A percentile compares a stretch with the other conserved stretches of the same genome.
These are phyloP conservation scores for Magnaporthiopsis incrustans DNA, from an alignment of 2,329 filamentous ascomycete species.

Conservation along the genomic window DNA sequence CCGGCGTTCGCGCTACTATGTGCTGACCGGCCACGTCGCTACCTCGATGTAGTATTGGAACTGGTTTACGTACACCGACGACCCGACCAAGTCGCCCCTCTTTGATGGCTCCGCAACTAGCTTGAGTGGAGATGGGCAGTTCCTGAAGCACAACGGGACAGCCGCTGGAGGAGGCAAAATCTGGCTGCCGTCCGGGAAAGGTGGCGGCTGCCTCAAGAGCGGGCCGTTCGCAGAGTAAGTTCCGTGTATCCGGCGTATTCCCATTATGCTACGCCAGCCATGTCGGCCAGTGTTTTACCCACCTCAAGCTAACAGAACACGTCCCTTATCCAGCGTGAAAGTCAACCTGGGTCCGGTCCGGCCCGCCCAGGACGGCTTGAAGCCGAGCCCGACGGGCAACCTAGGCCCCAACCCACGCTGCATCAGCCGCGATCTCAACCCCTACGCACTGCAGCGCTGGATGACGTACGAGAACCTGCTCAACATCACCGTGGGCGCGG, in stretches of 20 bases:
- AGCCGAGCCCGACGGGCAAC: constrained; percentile 20
- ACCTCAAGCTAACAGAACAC: neutral
- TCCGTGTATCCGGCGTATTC: too few relatives aligned
- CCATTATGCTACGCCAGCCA: neutral
- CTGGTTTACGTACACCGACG: constrained; percentile 24
- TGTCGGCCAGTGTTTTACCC: neutral
- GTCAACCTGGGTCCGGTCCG: constrained; percentile 23
- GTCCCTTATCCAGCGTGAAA: constrained; percentile 13
- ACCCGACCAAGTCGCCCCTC: constrained; percentile 26
- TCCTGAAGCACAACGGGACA: constrained; percentile 18
- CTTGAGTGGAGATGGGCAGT: constrained; percentile 33
- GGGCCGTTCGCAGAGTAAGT: constrained; percentile 22
- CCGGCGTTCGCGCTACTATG: neutral
- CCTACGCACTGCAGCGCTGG: constrained; percentile 8
- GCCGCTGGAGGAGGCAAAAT: constrained; percentile 11
- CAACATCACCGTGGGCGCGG: constrained; percentile 15
- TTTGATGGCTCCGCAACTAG: constrained; percentile 33
- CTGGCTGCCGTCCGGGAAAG: constrained; percentile 19
- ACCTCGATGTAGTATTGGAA: constrained; percentile 29
- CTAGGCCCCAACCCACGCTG: constrained; percentile 26
- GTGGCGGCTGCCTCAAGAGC: constrained; percentile 20
- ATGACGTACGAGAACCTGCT: constrained; percentile 14
- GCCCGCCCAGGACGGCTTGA: constrained; percentile 17
- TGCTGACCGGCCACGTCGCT: neutral
- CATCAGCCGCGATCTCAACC: constrained; percentile 24